These are phyloP conservation scores for Hypomontagnella monticulosa DNA, from an alignment of 495 filamentous ascomycete species.

Conservation along the genomic window DNA sequence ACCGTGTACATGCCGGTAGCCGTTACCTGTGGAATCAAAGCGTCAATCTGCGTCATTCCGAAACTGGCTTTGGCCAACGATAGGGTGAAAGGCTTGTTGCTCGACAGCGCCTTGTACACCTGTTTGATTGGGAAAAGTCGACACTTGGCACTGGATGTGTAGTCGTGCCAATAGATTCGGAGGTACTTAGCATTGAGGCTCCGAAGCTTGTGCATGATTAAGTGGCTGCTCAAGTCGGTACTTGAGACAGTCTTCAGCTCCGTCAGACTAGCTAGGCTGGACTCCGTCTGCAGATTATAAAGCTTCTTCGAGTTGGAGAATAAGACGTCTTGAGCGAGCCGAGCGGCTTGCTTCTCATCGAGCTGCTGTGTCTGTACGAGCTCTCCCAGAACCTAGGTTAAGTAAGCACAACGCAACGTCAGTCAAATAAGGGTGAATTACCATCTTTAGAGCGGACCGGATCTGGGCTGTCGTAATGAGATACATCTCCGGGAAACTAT, in stretches of 20 bases:
- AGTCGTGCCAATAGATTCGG: conserved; percentile 83
- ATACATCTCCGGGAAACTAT: conserved; percentile 86
- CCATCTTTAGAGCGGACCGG: conserved; percentile 74
- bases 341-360: conserved; percentile 64
- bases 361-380: conserved; percentile 69
- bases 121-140: conserved; percentile 75
- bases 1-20: conserved; percentile 69
- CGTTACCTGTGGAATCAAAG: conserved; percentile 50
- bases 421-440: conserved; percentile 41
- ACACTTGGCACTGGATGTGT: conserved; percentile 73
- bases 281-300: conserved; percentile 60
- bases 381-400: conserved; percentile 65
- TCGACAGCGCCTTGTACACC: conserved; percentile 66
- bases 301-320: conserved; percentile 77
- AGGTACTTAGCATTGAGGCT: conserved; percentile 60
- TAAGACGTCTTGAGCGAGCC: conserved; percentile 67
- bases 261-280: conserved; percentile 14
- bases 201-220: conserved; percentile 23
- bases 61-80: conserved; percentile 65
- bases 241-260: conserved; percentile 12
- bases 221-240: conserved; percentile 51
- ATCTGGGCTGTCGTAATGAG: conserved; percentile 81
- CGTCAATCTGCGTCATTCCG: conserved; percentile 68
- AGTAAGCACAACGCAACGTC: not conserved
- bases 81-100: conserved; percentile 59